These are phyloP conservation scores for Fragilaria crotonensis DNA, from an alignment of 108 stramenopile species.

Conservation along the genomic window DNA sequence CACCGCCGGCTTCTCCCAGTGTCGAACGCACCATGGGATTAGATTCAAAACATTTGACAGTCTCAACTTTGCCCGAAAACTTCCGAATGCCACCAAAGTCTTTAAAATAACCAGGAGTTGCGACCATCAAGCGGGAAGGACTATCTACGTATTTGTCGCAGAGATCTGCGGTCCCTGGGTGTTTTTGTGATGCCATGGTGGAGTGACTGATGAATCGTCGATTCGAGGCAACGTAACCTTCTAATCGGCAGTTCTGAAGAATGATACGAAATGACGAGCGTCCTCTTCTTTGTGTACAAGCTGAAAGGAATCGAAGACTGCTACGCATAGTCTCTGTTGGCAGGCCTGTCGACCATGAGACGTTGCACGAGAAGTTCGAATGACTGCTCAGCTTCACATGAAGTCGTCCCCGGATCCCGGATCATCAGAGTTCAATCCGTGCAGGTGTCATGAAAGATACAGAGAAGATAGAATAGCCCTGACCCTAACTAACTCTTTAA, in stretches of 20 bases:
- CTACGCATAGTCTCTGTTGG: too few species aligned
- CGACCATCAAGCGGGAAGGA: constrained; percentile 39
- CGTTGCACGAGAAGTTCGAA: too few species aligned
- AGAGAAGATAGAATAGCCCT: too few species aligned
- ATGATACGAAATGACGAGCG: background rate
- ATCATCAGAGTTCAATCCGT: too few species aligned
- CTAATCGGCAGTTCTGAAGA: background rate
- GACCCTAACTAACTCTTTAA: too few species aligned
- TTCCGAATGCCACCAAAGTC: constrained; percentile 39
- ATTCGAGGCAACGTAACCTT: background rate
- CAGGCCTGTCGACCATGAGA: too few species aligned
- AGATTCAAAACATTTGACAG: constrained; percentile 65
- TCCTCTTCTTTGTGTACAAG: background rate
- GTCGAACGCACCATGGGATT: constrained; percentile 51
- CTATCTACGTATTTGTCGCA: constrained; percentile 46
- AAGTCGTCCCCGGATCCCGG: too few species aligned
- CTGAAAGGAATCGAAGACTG: background rate
- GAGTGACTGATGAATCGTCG: background rate
- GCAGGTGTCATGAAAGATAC: too few species aligned
- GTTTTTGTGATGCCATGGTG: background rate
- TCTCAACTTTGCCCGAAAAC: constrained; percentile 53
- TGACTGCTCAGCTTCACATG: too few species aligned
- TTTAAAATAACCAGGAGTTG: constrained; percentile 37
- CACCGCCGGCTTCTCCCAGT: constrained; percentile 35
- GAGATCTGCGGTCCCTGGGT: constrained; percentile 51